These are phyloP conservation scores for Lachnum nothofagi DNA, from an alignment of 2,329 filamentous ascomycete species.

Conservation along the genomic window DNA sequence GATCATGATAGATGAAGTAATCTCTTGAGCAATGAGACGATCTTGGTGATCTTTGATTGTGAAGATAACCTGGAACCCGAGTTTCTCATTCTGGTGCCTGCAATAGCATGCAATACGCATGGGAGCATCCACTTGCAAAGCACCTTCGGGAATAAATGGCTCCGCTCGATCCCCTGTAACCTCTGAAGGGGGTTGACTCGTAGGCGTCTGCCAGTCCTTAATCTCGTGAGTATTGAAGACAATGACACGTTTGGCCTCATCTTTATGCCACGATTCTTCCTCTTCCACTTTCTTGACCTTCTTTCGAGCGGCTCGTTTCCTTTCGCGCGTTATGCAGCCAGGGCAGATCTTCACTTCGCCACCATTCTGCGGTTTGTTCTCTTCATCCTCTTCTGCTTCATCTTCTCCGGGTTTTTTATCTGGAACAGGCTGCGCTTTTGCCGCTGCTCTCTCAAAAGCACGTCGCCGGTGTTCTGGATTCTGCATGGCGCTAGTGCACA, in stretches of 20 bases:
- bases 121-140: constrained; percentile 74
- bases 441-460: constrained; percentile 47
- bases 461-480: constrained; percentile 60
- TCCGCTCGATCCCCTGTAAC: constrained; percentile 42
- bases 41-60: constrained; percentile 80
- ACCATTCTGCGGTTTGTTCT: constrained; percentile 72
- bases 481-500: constrained; percentile 89
- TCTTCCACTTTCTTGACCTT: constrained; percentile 92
- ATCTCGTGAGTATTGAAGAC: constrained; percentile 89
- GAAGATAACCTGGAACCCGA: constrained; percentile 89
- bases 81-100: constrained; percentile 88
- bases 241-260: constrained; percentile 75
- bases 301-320: constrained; percentile 85
- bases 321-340: constrained; percentile 86
- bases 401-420: constrained; percentile 18
- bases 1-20: constrained; percentile 88
- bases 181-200: constrained; percentile 46
- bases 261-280: constrained; percentile 77
- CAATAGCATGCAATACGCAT: constrained; percentile 99
- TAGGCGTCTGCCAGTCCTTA: constrained; percentile 71
- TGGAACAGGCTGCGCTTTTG: constrained; percentile 24
- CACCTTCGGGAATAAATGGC: constrained; percentile 48
- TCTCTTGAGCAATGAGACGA: constrained; percentile 73
- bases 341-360: constrained; percentile 89
- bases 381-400: constrained; percentile 40